Base-by-base conservation (phyloP, 2,329 filamentous ascomycete genomes). In the Neoscytalidium dimidiatum region DNA sequence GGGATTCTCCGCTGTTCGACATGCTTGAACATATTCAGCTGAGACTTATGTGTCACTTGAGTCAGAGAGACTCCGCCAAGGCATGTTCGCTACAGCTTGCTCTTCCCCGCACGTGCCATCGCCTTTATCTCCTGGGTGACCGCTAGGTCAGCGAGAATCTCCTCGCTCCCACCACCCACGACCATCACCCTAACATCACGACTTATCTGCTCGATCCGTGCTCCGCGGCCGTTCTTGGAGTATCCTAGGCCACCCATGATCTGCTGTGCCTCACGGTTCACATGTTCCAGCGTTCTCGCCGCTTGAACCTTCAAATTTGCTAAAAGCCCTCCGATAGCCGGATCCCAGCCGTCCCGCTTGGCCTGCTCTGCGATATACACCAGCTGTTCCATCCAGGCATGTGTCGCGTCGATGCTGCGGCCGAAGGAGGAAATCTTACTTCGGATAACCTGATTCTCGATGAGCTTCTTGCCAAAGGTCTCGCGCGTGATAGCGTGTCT, bases 371-470 rank as follows among this genome's bases (percentile, higher is more conserved):
- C 51, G 65, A 73, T 69, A 33, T 71, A 73, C 13, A 73, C 62
- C 29, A 74, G 56, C 62, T 74, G 72, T 67, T 74, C 72, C 0
- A 70, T 72, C 71, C 71, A 74, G 11, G 72, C 70, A 43, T 74
- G 71, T 61, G 73, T 52, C 2, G 66, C 64, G 38, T 71, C 74
- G 17, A 73, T 64, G 67, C 72, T 71, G 21, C 72, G 60, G 7
- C 71, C 72, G 62, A 75, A 73, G 44, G 73, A 73, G 0, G 70
- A 73, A 41, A 76, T 69, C 66, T 75, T 75, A 48, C 73, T 72
- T 13, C 74, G 57, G 35, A 76, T 72, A 3, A 76, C 71, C 1
- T 73, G 73, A 62, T 76, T 73, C 60, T 74, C 70, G 23, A 76
- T 73, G 9, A 76, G 63, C 52, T 66, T 71, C 66, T 74, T 73